A percentile compares a stretch with the other conserved stretches of the same genome.
These are phyloP conservation scores for Phaeosphaeriaceae sp. DNA, from an alignment of 2,329 filamentous ascomycete genomes.

Conservation along the genomic window DNA sequence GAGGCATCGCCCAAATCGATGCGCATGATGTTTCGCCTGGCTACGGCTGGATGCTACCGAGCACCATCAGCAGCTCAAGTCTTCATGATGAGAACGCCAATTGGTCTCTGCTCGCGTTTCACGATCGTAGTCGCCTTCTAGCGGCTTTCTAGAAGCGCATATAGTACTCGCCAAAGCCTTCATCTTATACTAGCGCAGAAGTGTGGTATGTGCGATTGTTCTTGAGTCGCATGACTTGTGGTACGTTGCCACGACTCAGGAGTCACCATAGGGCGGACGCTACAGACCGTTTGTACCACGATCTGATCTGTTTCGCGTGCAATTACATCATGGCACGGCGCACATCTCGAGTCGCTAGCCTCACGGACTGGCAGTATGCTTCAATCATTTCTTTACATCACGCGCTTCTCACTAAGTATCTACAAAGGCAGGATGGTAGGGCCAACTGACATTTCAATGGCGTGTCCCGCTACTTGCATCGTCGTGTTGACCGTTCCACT, in stretches of 20 bases:
- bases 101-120: constrained; percentile 32
- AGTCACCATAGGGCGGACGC: constrained; percentile 16
- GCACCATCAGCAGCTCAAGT: constrained; percentile 15
- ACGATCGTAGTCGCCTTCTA: constrained; percentile 38
- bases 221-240: background rate
- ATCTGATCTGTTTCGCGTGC: constrained; percentile 16
- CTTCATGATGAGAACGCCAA: constrained; percentile 13
- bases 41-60: constrained; percentile 1
- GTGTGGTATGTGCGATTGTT: background rate
- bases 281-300: constrained; percentile 17
- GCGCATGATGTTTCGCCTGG: background rate
- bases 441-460: background rate
- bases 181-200: constrained; percentile 24
- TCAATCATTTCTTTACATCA: background rate
- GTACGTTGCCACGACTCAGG: background rate
- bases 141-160: constrained; percentile 35
- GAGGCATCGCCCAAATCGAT: background rate
- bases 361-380: constrained; percentile 10
- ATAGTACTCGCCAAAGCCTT: constrained; percentile 34
- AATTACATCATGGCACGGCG: constrained; percentile 26
- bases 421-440: background rate
- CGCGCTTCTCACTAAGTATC: background rate
- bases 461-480: background rate
- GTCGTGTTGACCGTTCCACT: background rate
- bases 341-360: constrained; percentile 8